These are phyloP conservation scores for Aurantiochytrium sp. DNA, from an alignment of 108 stramenopile genomes.

Conservation along the genomic window DNA sequence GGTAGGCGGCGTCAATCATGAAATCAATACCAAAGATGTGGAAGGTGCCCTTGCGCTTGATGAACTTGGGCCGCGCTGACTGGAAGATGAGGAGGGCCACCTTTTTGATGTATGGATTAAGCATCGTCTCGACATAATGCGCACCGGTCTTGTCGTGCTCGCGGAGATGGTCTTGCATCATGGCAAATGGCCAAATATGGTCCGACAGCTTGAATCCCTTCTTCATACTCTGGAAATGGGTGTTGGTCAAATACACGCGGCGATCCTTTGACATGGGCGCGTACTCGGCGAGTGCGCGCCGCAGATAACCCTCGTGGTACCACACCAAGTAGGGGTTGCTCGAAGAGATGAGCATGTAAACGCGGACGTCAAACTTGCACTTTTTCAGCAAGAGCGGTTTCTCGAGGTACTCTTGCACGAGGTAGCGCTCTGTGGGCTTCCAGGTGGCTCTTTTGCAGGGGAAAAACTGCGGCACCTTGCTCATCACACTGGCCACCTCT, in stretches of 20 bases:
- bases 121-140: conserved; percentile 14
- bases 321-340: neutral
- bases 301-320: conserved; percentile 9
- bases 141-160: conserved; percentile 16
- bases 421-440: conserved; percentile 8
- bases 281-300: conserved; percentile 4
- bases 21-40: conserved; percentile 19
- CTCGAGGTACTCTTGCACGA: conserved; percentile 8
- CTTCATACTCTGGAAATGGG: conserved; percentile 20
- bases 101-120: neutral
- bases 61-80: neutral
- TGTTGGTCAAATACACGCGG: conserved; percentile 11
- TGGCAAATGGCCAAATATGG: conserved; percentile 6
- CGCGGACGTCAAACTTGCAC: conserved; percentile 16
- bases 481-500: conserved; percentile 5
- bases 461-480: conserved; percentile 1
- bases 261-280: neutral
- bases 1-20: conserved; percentile 12
- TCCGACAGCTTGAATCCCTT: conserved; percentile 15
- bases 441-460: neutral
- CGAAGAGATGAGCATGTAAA: neutral
- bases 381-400: conserved; percentile 10
- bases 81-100: conserved; percentile 15
- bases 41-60: conserved; percentile 14
- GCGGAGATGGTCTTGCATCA: conserved; percentile 15